phyloP scores from a whole-genome alignment of 176 grass and related monocot species.

The Olyra latifolia region DNA sequence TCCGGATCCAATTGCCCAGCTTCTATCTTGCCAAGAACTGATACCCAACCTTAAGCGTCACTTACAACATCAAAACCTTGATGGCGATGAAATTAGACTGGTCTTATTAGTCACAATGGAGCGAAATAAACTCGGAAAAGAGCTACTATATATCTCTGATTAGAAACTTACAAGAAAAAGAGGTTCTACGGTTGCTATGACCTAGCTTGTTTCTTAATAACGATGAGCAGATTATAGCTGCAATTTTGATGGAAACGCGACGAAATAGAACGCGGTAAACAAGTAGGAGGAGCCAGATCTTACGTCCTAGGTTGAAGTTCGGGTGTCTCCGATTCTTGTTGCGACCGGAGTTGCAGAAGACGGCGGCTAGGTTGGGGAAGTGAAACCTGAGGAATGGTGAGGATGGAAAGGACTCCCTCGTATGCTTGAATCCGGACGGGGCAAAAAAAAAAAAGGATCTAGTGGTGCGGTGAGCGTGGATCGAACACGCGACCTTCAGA shows the following conservation, averaged over 20 bases:
- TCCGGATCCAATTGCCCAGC: neutral
- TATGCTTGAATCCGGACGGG: neutral
- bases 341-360: neutral
- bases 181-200: neutral
- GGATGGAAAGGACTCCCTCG: neutral
- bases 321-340: neutral
- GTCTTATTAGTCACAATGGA: neutral
- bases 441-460: accelerated
- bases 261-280: neutral
- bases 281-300: neutral
- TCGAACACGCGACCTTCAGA: constrained; percentile 89
- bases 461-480: constrained; percentile 77
- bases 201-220: neutral
- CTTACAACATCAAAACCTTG: neutral
- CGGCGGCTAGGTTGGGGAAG: neutral
- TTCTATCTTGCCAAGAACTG: neutral
- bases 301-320: neutral
- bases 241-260: neutral
- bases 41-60: neutral
- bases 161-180: neutral
- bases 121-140: neutral
- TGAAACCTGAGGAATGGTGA: neutral
- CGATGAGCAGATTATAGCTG: neutral
- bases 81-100: neutral
- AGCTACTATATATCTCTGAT: neutral